Evolutionary conservation across 2,329 filamentous ascomycete genomes (phyloP).

Genomic region (Calonectria henricotiae): DNA sequence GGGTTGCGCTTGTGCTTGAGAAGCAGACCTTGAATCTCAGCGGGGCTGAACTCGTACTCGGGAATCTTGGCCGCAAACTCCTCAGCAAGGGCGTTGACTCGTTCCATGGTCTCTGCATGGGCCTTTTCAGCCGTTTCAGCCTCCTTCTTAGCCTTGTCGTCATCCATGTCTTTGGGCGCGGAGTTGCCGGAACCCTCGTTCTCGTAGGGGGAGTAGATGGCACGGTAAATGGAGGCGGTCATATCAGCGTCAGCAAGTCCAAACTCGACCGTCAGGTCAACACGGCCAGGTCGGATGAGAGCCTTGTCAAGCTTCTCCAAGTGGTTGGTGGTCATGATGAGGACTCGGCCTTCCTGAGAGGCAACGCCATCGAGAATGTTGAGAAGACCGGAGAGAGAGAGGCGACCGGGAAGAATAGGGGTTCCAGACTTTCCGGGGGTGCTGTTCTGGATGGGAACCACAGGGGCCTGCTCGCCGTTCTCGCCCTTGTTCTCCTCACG

Average conservation of each 20-base stretch:
- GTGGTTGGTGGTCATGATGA: slow-evolving; percentile 79
- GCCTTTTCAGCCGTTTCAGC: slow-evolving; percentile 54
- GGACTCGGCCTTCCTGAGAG: slow-evolving; percentile 75
- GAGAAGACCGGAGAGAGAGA: slow-evolving; percentile 84
- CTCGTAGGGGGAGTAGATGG: slow-evolving; percentile 72
- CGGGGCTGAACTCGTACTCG: slow-evolving; percentile 71
- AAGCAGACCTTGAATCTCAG: slow-evolving; percentile 74
- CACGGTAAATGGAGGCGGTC: slow-evolving; percentile 70
- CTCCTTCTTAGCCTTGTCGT: slow-evolving; percentile 53
- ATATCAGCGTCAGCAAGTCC: slow-evolving; percentile 70
- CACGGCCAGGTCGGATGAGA: slow-evolving; percentile 74
- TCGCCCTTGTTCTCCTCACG: slow-evolving; percentile 60
- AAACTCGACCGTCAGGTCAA: slow-evolving; percentile 75
- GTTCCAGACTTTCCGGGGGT: slow-evolving; percentile 30
- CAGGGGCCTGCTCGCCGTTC: slow-evolving; percentile 44
- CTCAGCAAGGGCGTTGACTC: slow-evolving; percentile 64
- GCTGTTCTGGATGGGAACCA: slow-evolving; percentile 33
- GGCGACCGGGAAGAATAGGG: slow-evolving; percentile 52
- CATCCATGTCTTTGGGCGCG: slow-evolving; percentile 41
- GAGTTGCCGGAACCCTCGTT: slow-evolving; percentile 44
- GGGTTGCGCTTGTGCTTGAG: slow-evolving; percentile 72
- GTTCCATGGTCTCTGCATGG: slow-evolving; percentile 58
- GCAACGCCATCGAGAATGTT: slow-evolving; percentile 86
- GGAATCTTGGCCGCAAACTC: slow-evolving; percentile 70
- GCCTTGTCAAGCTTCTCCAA: slow-evolving; percentile 75